Evolutionary conservation across 2,329 filamentous ascomycete species (phyloP), one percentile per base, ranked within the genome.

Genomic region (Beauveria varroae): DNA sequence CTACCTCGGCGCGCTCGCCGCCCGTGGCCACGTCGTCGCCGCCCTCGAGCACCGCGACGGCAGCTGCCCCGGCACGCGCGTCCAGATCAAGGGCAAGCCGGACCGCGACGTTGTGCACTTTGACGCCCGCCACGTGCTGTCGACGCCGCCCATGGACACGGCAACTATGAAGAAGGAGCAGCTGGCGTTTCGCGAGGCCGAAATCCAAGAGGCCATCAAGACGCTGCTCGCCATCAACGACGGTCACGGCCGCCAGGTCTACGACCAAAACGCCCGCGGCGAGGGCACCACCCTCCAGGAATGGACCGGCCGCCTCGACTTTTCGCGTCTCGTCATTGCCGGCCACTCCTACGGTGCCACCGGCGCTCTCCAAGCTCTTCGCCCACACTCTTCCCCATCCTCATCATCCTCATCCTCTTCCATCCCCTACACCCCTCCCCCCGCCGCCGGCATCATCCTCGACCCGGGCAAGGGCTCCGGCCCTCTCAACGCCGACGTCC

Each of bases 271-370:
- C 72, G 72, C 77, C 10, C 79, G 77, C 64, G 67, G 64, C 41
- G 83, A 81, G 69, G 82, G 78, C 50, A 67, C 66, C 24, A 72
- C 73, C 64, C 76, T 86, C 1, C 66, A 73, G 3, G 71, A 73
- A 18, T 89, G 85, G 78, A 69, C 75, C 41, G 72, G 73, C 60
- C 78, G 84, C 10, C 77, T 89, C 7, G 79, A 86, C 68, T 65
- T 76, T 26, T 72, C 78, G 34, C 76, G 80, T 41, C 77, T 86
- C 65, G 78, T 83, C 51, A 76, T 88, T 9, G 81, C 76, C 3
- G 86, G 86, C 0, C 86, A 89, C 68, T 87, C 84, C 0, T 88
- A 86, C 72, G 86, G 86, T 54, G 86, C 85, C 2, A 88, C 86
- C 0, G 79, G 83, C 3, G 85, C 83, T 0, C 74, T 88, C 22